These are phyloP conservation scores for Teratosphaeria pseudoeucalypti DNA, from an alignment of 2,329 filamentous ascomycete genomes.

Conservation along the genomic window DNA sequence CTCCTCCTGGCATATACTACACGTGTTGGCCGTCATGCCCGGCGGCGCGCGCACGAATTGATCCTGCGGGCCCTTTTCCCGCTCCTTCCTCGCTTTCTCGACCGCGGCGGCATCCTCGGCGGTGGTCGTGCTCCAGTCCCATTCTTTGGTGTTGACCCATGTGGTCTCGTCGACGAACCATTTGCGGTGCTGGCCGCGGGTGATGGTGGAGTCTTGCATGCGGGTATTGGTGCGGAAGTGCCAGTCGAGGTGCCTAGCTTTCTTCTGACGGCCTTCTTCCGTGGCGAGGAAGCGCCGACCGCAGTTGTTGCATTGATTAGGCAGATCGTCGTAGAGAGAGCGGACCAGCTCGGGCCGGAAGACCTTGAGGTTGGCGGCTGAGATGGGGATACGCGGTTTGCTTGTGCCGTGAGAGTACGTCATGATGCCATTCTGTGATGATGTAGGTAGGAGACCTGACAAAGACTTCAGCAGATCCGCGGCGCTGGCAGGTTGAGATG, in stretches of 20 bases:
- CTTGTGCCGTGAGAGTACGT: slow-evolving; percentile 1
- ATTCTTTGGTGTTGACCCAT: slow-evolving; percentile 80
- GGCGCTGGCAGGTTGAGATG: slow-evolving; percentile 9
- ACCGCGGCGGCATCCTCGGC: slow-evolving; percentile 30
- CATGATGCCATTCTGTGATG: slow-evolving; percentile 12
- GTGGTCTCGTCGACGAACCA: slow-evolving; percentile 93
- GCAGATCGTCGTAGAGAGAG: slow-evolving; percentile 67
- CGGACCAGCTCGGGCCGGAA: slow-evolving; percentile 65
- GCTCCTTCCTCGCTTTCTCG: not conserved
- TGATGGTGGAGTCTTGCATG: slow-evolving; percentile 67
- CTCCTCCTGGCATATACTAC: slow-evolving; percentile 89
- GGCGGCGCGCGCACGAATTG: slow-evolving; percentile 78
- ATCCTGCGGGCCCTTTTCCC: slow-evolving; percentile 45
- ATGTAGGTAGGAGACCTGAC: slow-evolving; percentile 15
- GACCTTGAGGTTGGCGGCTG: slow-evolving; percentile 22
- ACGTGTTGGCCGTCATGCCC: slow-evolving; percentile 62
- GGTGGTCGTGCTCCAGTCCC: slow-evolving; percentile 49
- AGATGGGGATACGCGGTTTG: slow-evolving; percentile 15
- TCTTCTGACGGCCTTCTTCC: slow-evolving; percentile 69
- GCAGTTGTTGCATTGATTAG: slow-evolving; percentile 83
- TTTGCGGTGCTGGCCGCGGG: slow-evolving; percentile 77
- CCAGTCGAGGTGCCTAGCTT: slow-evolving; percentile 93
- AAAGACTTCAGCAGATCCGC: slow-evolving; percentile 18
- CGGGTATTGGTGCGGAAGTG: slow-evolving; percentile 90
- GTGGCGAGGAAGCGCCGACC: slow-evolving; percentile 75